Base-by-base conservation (phyloP, 495 filamentous ascomycete genomes). In the Trichocladium uniseriatum region DNA sequence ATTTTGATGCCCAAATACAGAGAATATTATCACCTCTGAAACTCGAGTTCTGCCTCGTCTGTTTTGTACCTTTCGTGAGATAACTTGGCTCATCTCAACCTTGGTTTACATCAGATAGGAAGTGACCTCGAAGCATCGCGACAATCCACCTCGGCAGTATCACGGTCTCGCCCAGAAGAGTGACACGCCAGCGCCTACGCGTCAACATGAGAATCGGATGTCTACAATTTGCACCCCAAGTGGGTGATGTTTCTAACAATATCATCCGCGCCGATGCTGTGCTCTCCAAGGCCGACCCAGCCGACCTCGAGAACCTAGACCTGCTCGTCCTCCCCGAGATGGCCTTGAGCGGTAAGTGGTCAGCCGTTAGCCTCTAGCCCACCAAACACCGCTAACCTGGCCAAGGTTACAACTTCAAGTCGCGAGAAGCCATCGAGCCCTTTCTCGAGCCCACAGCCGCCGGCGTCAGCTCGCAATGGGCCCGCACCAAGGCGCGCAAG, bases 391-490 rank as follows among this genome's bases (percentile, higher is more conserved):
- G 10, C 20, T 63, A 40, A 64, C 54, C 18, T 16, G 10, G 15
- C 16, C 14, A 31, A 89, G 90, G 92, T 18, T 98, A 96, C 73
- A 95, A 95, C 62, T 94, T 94, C 70, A 79, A 79, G 21, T 89
- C 87, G 16, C 60, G 86, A 46, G 69, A 82, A 43, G 76, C 87
- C 27, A 94, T 98, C 43, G 71, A 62, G 51, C 87, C 87, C 2
- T 86, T 78, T 61, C 78, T 95, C n/a, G 92, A 98, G 63, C 81
- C 80, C 16, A 82, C 78, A 14, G 77, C 80, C 3, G 63, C 79
- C 1, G 92, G 92, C 1, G 79, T 80, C 31, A 86, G 81, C 36
- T 81, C 86, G 3, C 60, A 77, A 38, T 98, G 92, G 92, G 92
- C 92, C 1, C 74, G 77, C 22, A 75, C 75, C 19, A 84, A 77